Percentiles rank a stretch among this genome's conserved stretches.
These are phyloP conservation scores for Malus hybrid DNA, from an alignment of 331 rosid genomes.

Conservation along the genomic window DNA sequence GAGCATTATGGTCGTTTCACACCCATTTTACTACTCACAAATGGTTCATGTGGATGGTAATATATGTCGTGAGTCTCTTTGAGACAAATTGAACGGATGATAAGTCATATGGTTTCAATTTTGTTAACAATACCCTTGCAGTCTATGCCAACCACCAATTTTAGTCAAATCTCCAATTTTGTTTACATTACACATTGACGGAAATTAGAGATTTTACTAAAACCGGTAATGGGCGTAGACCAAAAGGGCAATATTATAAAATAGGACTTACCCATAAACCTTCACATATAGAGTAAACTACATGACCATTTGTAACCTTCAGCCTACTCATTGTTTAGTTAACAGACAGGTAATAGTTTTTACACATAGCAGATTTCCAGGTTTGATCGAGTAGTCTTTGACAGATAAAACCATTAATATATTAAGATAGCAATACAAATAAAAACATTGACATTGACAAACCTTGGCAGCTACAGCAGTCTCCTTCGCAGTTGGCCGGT, in stretches of 20 bases:
- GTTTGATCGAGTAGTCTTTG: too few species aligned
- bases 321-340: neutral
- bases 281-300: neutral
- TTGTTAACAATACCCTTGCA: neutral
- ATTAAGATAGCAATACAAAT: neutral
- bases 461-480: slow-evolving; percentile 95
- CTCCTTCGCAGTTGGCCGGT: slow-evolving; percentile 90
- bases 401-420: neutral
- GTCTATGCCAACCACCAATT: neutral
- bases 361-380: neutral
- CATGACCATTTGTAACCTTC: neutral
- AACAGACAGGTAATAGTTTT: neutral
- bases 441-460: neutral
- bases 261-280: neutral
- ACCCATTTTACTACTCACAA: neutral
- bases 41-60: neutral
- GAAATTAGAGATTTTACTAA: neutral
- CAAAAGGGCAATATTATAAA: neutral
- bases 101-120: neutral
- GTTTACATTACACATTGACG: neutral
- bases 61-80: neutral
- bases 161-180: neutral
- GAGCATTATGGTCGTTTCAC: neutral
- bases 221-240: neutral
- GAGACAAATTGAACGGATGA: neutral